Base-by-base conservation (phyloP, 805 yeast genomes). In the Sugiyamaella lignohabitans region DNA sequence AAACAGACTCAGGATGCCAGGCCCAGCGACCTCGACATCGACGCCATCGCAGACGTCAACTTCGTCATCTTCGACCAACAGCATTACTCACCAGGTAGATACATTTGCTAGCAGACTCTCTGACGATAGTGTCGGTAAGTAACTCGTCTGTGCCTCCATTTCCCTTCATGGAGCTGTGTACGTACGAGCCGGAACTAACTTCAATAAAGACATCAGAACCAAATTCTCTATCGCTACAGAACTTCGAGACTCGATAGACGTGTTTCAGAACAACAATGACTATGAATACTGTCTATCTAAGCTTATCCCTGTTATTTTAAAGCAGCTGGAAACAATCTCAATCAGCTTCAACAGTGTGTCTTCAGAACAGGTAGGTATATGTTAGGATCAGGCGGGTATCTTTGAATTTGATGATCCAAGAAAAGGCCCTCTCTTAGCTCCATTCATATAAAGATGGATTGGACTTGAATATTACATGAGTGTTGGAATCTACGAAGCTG, bases 201-300 rank as follows among this genome's bases (percentile, higher is more conserved):
- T n/a, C n/a, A n/a, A n/a, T 35, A 3, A n/a, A 42, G 89, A 82
- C 60, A 72, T 73, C 53, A 75, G 76, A 51, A 68, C 76, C 8
- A 80, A 80, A 54, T 83, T 84, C 52, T 71, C 88, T 0, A 76
- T 80, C 5, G 75, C 87, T 37, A 79, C 88, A 3, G 97, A 91
- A 63, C 70, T 91, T 39, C 76, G 93, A 50, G 98, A 91, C 64
- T 78, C 87, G 63, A 74, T 88, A 37, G 98, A 91, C 60, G 76
- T 87, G 2, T 84, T 85, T 64, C 83, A 83, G 52, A 84, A 87
- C 6, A 77, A 87, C 3, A 79, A 79, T 19, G 97, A 89, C 56
- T 87, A 88, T 63, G 88, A 83, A 50, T 74, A 77, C 57, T 87
- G 88, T 58, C 69, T 89, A 39, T 71, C 78, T 48, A 76, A 74